Evolutionary conservation across 2,329 filamentous ascomycete genomes (phyloP), one percentile per base, ranked within the genome.

Genomic region (Xylaria arbuscula): DNA sequence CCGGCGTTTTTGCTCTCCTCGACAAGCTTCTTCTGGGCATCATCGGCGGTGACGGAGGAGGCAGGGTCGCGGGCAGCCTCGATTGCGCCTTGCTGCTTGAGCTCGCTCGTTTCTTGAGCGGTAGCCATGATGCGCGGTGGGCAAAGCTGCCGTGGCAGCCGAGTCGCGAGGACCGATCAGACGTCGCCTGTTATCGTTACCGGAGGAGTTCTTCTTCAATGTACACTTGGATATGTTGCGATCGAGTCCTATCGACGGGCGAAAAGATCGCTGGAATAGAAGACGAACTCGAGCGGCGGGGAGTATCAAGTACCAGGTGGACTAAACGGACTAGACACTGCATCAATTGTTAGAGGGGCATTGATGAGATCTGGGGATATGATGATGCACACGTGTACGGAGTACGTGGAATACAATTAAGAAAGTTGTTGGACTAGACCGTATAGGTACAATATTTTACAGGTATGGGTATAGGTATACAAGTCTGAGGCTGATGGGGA

Each of bases 1-100:
- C 96, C 96, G 13, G 91, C 93, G 75, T 92, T 91, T 76, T 86
- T 89, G 73, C 93, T 93, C 79, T 97, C 90, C 62, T 92, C 85
- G 32, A 97, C 86, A 57, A 98, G 86, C 75, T 88, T 88, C 73
- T 88, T 85, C 81, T 97, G 87, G 38, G 92, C 92, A 71, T 90
- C 89, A 48, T 92, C 87, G 55, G 93, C 85, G 47, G 89, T 88
- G 72, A 94, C 87, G 53, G 81, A 82, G 78, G 86, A 92, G 74
- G 92, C 81, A 42, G 92, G 89, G 78, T 97, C 87, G 70, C 85
- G 86, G 64, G 94, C 90, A 67, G 93, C 92, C 77, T 96, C 92
- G 68, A 95, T 83, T 72, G 89, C 91, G 72, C 90, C 93, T 81
- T 97, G 90, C 80, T 90, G 86, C 87, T 94, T 97, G 80, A 93